Conservation (phyloP, 257 asterid genomes). For the Verbena officinalis region DNA sequence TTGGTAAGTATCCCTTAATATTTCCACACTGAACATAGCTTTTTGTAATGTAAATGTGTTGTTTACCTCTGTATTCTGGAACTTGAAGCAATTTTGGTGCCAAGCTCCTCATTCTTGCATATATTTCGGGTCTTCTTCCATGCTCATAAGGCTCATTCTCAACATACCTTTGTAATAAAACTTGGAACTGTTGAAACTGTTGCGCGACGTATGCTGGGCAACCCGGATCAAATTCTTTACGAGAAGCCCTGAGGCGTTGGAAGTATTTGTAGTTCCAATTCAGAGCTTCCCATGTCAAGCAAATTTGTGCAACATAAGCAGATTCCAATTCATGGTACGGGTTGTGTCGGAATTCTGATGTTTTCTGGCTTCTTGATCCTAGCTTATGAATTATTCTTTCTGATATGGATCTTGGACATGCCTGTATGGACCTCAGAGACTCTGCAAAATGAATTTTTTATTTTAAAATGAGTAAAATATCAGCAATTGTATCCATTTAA, state of each 20-base stretch:
- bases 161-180: constrained; percentile 70
- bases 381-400: constrained; percentile 65
- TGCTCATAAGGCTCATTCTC: constrained; percentile 90
- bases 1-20: too few relatives aligned
- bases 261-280: constrained; percentile 87
- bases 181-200: constrained; percentile 86
- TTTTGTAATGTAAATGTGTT: background rate
- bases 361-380: constrained; percentile 37
- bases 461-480: too few relatives aligned
- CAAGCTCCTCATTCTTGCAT: constrained; percentile 70
- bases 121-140: constrained; percentile 79
- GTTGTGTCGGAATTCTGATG: constrained; percentile 48
- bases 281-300: constrained; percentile 90
- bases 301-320: constrained; percentile 89
- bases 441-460: constrained; percentile 41
- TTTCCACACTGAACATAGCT: too few relatives aligned
- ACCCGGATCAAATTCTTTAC: constrained; percentile 61
- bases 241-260: constrained; percentile 60
- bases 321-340: constrained; percentile 78
- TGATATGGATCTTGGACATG: constrained; percentile 85
- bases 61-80: constrained; percentile 83
- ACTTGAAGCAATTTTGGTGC: constrained; percentile 90
- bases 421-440: constrained; percentile 73
- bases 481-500: too few relatives aligned
- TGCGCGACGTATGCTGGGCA: constrained; percentile 84